Base-by-base conservation (phyloP, 1,284 basidiomycete genomes). In the Irpex sp. region DNA sequence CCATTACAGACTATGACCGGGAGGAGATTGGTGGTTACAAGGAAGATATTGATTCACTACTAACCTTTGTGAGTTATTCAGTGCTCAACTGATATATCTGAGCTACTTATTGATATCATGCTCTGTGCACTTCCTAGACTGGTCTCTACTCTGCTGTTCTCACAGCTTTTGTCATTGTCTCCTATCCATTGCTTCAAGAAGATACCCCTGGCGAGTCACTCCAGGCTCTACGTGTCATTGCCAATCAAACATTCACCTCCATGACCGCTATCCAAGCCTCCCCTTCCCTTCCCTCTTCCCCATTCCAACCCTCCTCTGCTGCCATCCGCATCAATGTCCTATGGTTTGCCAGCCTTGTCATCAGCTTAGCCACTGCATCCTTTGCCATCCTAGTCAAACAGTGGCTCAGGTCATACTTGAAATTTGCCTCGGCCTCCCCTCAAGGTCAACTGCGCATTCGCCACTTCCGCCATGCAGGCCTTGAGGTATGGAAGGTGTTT, bases 381-480 rank as follows among this genome's bases (percentile, higher is more conserved):
- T 44, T 68, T n/a, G 63, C 62, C 17, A 66, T 68, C 31, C 60
- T 61, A 2, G 62, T 65, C 44, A 68, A 65, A 21, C 67, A 68
- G 56, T 68, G 67, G 67, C 63, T 68, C 15, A 49, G 62, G 6
- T 40, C 60, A 7, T 36, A 36, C 34, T 0, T 36, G 34, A 19
- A 8, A 1, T 60, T 52, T 8, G 17, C 59, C 7, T n/a, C 55
- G 5, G 19, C 38, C n/a, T 58, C 59, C 0, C 59, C 63, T 5
- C 51, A 55, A 8, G 59, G 60, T 1, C 44, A 37, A 11, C 59
- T 55, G 11, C 63, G 63, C 7, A 34, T 61, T 26, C 55, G 59
- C 3, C 59, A 64, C 4, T 64, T 62, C 17, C 64, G 64, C 5
- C 59, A 38, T 15, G 15, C 55, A 4, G 60, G 62, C 0, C 54